Evolutionary conservation across 306 rosid species (phyloP).

Genomic region (Argentina anserina): DNA sequence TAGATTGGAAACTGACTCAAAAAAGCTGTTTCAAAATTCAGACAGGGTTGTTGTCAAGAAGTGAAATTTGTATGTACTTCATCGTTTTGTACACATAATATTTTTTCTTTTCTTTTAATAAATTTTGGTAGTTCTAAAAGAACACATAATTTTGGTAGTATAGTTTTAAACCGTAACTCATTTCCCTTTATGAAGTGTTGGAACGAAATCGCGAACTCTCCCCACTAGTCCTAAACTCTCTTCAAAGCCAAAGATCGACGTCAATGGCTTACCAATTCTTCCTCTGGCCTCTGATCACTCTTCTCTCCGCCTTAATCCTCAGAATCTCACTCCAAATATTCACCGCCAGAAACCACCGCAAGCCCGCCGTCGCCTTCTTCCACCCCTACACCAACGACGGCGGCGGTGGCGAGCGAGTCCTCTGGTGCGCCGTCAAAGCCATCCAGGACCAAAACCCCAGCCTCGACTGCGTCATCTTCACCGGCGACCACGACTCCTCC

Average conservation of each 20-base stretch:
- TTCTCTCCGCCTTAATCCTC: conserved; percentile 16
- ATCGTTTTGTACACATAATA: too few species aligned
- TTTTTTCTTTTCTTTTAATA: too few species aligned
- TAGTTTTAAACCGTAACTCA: too few species aligned
- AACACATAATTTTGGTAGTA: too few species aligned
- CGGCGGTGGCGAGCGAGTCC: conserved; percentile 87
- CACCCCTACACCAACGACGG: conserved; percentile 94
- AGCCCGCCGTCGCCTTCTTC: conserved; percentile 76
- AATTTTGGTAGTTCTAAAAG: too few species aligned
- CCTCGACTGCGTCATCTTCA: conserved; percentile 63
- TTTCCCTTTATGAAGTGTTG: too few species aligned
- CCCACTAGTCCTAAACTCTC: too few species aligned
- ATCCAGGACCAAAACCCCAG: conserved; percentile 59
- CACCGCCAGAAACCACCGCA: conserved; percentile 42
- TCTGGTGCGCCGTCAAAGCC: conserved; percentile 91
- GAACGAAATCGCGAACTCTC: too few species aligned
- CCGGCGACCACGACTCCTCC: conserved; percentile 87
- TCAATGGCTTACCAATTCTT: conserved; percentile 32
- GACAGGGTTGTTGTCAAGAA: too few species aligned
- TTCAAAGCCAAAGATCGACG: not conserved
- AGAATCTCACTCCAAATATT: conserved; percentile 25
- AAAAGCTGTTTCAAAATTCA: too few species aligned
- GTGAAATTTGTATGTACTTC: too few species aligned
- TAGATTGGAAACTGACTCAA: too few species aligned
- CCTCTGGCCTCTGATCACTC: conserved; percentile 36